Evolutionary conservation across 2,329 filamentous ascomycete species (phyloP).

Genomic region (Aureobasidium sp.): DNA sequence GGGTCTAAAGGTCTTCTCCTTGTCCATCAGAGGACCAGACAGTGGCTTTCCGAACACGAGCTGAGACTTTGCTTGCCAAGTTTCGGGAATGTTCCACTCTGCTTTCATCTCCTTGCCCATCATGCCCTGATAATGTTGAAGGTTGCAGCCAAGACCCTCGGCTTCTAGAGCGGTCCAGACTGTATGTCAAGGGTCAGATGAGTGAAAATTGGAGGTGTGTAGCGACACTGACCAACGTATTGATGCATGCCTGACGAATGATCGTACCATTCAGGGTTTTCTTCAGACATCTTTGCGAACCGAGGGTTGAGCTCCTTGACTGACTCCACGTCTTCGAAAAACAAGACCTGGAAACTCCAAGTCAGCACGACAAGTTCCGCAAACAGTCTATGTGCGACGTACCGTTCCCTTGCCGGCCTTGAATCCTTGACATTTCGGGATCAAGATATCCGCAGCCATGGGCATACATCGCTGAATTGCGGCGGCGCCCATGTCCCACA

Average conservation of each 20-base stretch:
- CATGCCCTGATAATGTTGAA: constrained; percentile 25
- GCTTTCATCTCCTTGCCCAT: constrained; percentile 17
- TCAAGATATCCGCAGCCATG: constrained; percentile 17
- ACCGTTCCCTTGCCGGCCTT: constrained; percentile 20
- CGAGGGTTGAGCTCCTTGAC: neutral
- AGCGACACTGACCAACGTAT: neutral
- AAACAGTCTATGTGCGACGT: neutral
- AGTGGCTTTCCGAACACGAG: constrained; percentile 23
- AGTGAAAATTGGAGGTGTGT: neutral
- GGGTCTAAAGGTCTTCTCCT: constrained; percentile 23
- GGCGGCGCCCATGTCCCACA: constrained; percentile 22
- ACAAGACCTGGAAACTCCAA: neutral
- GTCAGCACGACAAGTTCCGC: neutral
- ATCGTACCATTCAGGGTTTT: constrained; percentile 1
- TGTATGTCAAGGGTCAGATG: neutral
- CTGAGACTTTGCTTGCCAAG: constrained; percentile 21
- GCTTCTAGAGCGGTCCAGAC: constrained; percentile 23
- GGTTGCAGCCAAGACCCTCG: constrained; percentile 22
- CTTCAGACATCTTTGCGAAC: neutral
- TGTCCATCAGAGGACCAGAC: constrained; percentile 17
- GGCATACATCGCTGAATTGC: constrained; percentile 17
- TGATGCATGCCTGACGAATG: neutral
- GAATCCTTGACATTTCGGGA: constrained; percentile 21
- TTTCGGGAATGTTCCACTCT: constrained; percentile 20
- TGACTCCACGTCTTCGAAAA: neutral